Conservation (phyloP, 805 yeast genomes). For the Saccharomycopsis microspora region DNA sequence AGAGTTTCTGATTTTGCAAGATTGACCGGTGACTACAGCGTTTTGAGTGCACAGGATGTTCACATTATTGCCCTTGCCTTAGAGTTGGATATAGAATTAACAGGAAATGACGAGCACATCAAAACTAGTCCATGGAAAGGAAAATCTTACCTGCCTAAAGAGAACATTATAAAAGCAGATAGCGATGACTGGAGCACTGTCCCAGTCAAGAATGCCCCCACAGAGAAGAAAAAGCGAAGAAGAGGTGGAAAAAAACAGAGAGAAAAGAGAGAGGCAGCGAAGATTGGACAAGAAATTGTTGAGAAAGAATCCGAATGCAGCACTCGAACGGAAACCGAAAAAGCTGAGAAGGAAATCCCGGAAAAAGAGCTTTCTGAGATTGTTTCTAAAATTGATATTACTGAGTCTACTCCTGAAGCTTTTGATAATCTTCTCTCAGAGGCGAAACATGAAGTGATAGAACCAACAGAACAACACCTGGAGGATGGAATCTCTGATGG, state of each 20-base stretch:
- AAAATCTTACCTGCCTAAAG: neutral
- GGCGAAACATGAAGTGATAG: constrained; percentile 16
- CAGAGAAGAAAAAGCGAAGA: constrained; percentile 22
- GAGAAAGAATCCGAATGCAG: neutral
- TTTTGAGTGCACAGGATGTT: constrained; percentile 81
- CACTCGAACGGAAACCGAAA: constrained; percentile 2
- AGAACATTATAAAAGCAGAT: neutral
- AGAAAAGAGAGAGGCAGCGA: constrained; percentile 38
- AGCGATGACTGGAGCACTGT: neutral
- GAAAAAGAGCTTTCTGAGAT: constrained; percentile 2
- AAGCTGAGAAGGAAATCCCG: constrained; percentile 12
- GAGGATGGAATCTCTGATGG: constrained; percentile 65
- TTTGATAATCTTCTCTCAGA: neutral
- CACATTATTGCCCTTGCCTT: constrained; percentile 87
- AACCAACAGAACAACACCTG: constrained; percentile 20
- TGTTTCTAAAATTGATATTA: constrained; percentile 10
- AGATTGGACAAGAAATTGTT: neutral
- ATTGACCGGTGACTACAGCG: constrained; percentile 84
- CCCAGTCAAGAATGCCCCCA: neutral
- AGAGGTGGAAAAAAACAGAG: constrained; percentile 60
- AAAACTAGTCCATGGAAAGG: constrained; percentile 65
- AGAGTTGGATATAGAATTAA: constrained; percentile 58
- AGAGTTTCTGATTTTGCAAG: constrained; percentile 68
- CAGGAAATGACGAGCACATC: constrained; percentile 40
- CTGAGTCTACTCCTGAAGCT: neutral